A percentile compares a stretch with the other conserved stretches of the same genome.
These are phyloP conservation scores for Tephrocybe sp. DNA, from an alignment of 768 basidiomycete species.

Conservation along the genomic window DNA sequence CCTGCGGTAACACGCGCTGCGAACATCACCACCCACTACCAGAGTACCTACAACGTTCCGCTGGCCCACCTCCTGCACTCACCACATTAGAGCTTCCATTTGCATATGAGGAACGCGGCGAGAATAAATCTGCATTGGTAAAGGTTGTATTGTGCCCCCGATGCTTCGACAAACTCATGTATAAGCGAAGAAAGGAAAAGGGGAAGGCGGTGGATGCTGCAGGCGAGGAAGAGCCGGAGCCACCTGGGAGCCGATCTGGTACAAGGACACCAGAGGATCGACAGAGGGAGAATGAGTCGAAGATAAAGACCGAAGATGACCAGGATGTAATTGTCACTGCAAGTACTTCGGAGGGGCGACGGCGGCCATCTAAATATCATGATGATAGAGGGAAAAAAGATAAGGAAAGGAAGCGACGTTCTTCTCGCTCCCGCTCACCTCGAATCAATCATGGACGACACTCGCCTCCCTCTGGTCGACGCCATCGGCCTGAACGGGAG, in stretches of 20 bases:
- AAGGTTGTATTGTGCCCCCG: constrained; percentile 83
- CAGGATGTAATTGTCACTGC: constrained; percentile 1
- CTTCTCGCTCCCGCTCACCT: constrained; percentile 38
- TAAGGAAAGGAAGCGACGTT: constrained; percentile 17
- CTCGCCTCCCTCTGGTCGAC: constrained; percentile 2
- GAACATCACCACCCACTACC: constrained; percentile 47
- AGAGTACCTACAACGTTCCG: constrained; percentile 13
- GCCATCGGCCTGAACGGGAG: constrained; percentile 5
- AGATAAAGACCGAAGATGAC: constrained; percentile 24
- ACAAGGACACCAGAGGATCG: not conserved
- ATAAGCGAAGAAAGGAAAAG: constrained; percentile 74
- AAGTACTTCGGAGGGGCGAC: constrained; percentile 38
- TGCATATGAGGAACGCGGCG: constrained; percentile 77
- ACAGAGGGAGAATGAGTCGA: not conserved
- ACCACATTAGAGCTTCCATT: constrained; percentile 89
- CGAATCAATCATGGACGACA: constrained; percentile 11
- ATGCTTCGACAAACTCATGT: constrained; percentile 84
- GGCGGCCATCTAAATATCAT: constrained; percentile 2
- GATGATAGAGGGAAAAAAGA: constrained; percentile 8
- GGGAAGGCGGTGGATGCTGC: constrained; percentile 20
- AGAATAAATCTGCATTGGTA: constrained; percentile 76
- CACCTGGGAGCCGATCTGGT: constrained; percentile 18
- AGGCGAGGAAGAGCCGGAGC: constrained; percentile 36
- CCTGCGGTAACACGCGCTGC: constrained; percentile 90
- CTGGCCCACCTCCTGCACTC: constrained; percentile 35